Percentiles rank a stretch among this genome's conserved stretches.
These are phyloP conservation scores for Cystoisospora suis DNA, from an alignment of 169 alveolate genomes.

Conservation along the genomic window DNA sequence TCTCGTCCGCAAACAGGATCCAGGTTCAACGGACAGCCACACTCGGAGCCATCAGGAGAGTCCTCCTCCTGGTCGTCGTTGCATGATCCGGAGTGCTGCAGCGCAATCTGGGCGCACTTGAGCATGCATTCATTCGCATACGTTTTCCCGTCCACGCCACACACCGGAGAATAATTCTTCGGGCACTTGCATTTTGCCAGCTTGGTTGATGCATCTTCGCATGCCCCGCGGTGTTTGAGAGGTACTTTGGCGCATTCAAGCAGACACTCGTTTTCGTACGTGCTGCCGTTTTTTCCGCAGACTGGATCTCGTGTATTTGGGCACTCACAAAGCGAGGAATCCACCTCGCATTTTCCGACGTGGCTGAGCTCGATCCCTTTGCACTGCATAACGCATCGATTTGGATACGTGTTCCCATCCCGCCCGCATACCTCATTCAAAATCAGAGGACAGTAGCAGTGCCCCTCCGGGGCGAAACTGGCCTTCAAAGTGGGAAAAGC, in stretches of 20 bases:
- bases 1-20: constrained; percentile 29
- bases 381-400: constrained; percentile 41
- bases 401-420: constrained; percentile 44
- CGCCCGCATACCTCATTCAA: constrained; percentile 53
- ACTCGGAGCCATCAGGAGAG: background rate
- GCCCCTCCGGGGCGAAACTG: background rate
- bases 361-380: background rate
- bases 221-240: background rate
- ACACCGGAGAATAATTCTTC: background rate
- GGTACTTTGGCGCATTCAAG: background rate
- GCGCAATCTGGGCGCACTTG: background rate
- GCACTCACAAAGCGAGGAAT: background rate
- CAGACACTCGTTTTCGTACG: constrained; percentile 16
- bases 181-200: background rate
- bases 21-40: background rate
- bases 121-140: constrained; percentile 23
- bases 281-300: constrained; percentile 17
- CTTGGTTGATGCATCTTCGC: background rate
- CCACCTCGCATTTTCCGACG: background rate
- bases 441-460: constrained; percentile 34
- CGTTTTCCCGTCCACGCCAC: constrained; percentile 9
- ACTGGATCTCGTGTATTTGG: background rate
- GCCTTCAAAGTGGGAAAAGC: background rate
- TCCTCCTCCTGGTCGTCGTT: background rate
- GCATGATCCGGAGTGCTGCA: constrained; percentile 12